Evolutionary conservation across 2,329 filamentous ascomycete genomes (phyloP), one percentile per base, ranked within the genome.

Genomic region (Purpureocillium takamizusanense): DNA sequence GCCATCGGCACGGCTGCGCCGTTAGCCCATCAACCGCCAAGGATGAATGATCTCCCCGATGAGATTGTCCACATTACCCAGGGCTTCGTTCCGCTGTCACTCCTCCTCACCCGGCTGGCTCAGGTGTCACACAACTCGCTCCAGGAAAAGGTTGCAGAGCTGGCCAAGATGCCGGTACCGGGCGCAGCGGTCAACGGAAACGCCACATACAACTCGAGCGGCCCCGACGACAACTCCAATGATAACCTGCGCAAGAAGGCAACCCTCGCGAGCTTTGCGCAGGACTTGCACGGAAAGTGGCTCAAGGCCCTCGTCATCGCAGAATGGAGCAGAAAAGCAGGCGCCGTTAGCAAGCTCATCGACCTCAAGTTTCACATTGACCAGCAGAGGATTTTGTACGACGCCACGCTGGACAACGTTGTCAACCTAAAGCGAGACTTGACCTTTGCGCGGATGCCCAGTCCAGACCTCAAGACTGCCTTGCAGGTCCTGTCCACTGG

Each of bases 281-380:
- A 90, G 56, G 75, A 79, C 16, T 78, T 83, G 52, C 82, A 95
- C 53, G 79, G 82, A 23, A 87, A 86, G 64, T 97, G 94, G 70
- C 86, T 94, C 57, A 97, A 98, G 64, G 76, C 89, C 7, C 70
- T 95, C 15, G 87, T 98, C 16, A 81, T 98, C 34, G 80, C 84
- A 2, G 83, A 92, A 61, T 98, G 92, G 92, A 86, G 84, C 55
- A 76, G 84, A 53, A 82, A 85, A 57, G 79, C 83, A 27, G 72
- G 78, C 30, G 78, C 84, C 49, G 85, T 97, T 49, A 84, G 83
- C 64, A 87, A 83, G 59, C 72, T 97, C 43, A 94, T 97, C 47
- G 89, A 97, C 53, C 65, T 98, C 46, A 85, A 84, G 54, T 71
- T 73, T 18, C 87, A 90, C 67, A 70, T 94, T 44, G 72, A 79